phyloP scores from a whole-genome alignment of 75 land plant genomes.

The Sequoia sempervirens region DNA sequence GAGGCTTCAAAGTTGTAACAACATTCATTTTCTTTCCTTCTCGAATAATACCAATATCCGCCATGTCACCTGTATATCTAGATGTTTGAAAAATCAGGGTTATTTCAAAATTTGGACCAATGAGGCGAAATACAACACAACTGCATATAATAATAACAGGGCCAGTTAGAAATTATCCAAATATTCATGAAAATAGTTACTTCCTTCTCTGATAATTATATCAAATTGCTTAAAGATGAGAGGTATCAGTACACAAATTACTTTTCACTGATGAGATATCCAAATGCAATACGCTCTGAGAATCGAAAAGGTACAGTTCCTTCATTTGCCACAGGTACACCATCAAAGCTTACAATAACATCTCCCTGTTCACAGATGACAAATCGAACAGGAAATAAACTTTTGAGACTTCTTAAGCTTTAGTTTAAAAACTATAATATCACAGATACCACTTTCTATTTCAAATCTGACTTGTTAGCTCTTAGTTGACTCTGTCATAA shows the following conservation, averaged over 20 bases:
- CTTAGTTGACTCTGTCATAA: not conserved
- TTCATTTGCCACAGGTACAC: slow-evolving; percentile 79
- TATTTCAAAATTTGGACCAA: not conserved
- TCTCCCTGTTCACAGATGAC: slow-evolving; percentile 63
- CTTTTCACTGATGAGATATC: slow-evolving; percentile 94
- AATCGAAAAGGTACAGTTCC: slow-evolving; percentile 94
- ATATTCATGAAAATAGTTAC: not conserved
- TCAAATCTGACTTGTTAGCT: not conserved
- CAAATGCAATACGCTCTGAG: slow-evolving; percentile 92
- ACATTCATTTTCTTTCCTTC: too few relatives aligned
- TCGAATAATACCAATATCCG: slow-evolving; percentile 46
- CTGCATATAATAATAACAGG: not conserved
- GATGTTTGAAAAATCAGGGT: slow-evolving; percentile 10
- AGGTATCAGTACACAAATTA: slow-evolving; percentile 25
- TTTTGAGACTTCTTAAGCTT: not conserved
- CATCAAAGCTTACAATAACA: slow-evolving; percentile 93
- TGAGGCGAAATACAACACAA: not conserved
- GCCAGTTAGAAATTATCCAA: not conserved
- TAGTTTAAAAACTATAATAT: not conserved
- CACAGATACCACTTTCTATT: not conserved
- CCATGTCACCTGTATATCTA: slow-evolving; percentile 88
- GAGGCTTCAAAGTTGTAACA: too few relatives aligned
- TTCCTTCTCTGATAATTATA: not conserved
- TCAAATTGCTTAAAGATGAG: slow-evolving; percentile 6
- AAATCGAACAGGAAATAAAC: not conserved